Base-by-base conservation (phyloP, 768 basidiomycete species). In the Favolaschia claudopus region DNA sequence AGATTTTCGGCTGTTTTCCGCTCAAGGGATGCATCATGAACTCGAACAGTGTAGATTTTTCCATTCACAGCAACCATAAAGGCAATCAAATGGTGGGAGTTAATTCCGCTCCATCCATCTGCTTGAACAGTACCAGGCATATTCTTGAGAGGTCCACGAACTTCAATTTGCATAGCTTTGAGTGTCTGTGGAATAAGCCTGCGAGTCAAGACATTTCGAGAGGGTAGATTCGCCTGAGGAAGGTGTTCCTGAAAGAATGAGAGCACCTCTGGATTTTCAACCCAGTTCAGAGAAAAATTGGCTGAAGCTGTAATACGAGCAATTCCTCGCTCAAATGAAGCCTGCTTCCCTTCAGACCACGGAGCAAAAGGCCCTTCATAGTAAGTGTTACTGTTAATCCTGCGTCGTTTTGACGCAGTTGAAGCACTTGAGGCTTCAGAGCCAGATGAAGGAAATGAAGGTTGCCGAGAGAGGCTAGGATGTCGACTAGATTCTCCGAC, bases 181-280 rank as follows among this genome's bases (percentile, higher is more conserved):
- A 50, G 27, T 8, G 36, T 38, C 4, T 39, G 48, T 6, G 66
- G 73, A 46, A 76, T 60, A 22, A 77, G 34, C 15, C 45, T 58
- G 22, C 34, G 20, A 7, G 68, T 70, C 6, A 77, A 53, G 13
- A 66, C 59, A 28, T 67, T 65, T n/a, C 64, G 50, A 0, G 65
- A 71, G 0, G 69, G 69, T 15, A 58, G 42, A 42, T 55, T 64
- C 5, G 72, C 76, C 3, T 19, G 31, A 9, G 76, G 74, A 17
- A 78, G 40, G 51, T 77, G 77, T 3, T 67, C 61, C 17, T 71
- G 56, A 39, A 67, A 69, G 42, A 79, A 67, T 2, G 38, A 25
- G 45, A 75, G 52, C 50, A 67, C 74, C 28, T 74, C 74, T 1
- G 70, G 69, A 62, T 78, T 77, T n/a, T 74, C 70, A 15, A 78